Evolutionary conservation across 192 early-diverging fungal genomes (phyloP), one percentile per base, ranked within the genome.

Genomic region (Phlyctochytrium arcticum): DNA sequence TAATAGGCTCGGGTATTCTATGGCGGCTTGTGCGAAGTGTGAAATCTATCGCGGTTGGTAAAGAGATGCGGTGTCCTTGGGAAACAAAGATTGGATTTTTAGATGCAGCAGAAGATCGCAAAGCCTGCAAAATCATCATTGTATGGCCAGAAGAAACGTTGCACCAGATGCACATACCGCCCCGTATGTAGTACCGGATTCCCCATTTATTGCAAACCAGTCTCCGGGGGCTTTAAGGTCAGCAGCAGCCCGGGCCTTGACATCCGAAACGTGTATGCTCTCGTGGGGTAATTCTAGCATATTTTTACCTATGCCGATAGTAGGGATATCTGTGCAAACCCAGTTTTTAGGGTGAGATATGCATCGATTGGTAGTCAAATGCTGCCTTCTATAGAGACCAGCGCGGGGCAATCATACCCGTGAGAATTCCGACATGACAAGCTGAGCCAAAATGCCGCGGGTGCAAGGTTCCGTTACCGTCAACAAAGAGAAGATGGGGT

Each of bases 221-320:
- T 85, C 68, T 31, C 78, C 73, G 10, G 68, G 62, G 15, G 68
- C 70, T 21, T 33, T 53, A 32, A 79, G 65, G 34, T 32, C 37
- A 33, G 37, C 54, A 26, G 75, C 74, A 54, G 73, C 80, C 32
- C n/a, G 17, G 3, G 44, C 68, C 65, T 87, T 93, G 39, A 88
- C 73, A n/a, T 61, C 67, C 9, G 32, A 62, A 64, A 84, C 84
- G 19, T 71, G 77, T 34, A 79, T 70, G 24, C 37, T 62, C 8
- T 87, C 91, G 12, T 75, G 83, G 26, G 85, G 78, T 50, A 96
- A 86, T 36, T 88, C 82, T 9, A 96, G 66, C 66, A 92, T 89
- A 75, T 95, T 96, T 60, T 98, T 98, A 7, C 80, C 93, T 24
- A 95, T 85, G 5, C 94, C 95, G 26, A 96, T 80, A 0, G 92